A percentile compares a stretch with the other conserved stretches of the same genome.
phyloP scores from a whole-genome alignment of 1,284 basidiomycete genomes.

The Trichosporon sp. region DNA sequence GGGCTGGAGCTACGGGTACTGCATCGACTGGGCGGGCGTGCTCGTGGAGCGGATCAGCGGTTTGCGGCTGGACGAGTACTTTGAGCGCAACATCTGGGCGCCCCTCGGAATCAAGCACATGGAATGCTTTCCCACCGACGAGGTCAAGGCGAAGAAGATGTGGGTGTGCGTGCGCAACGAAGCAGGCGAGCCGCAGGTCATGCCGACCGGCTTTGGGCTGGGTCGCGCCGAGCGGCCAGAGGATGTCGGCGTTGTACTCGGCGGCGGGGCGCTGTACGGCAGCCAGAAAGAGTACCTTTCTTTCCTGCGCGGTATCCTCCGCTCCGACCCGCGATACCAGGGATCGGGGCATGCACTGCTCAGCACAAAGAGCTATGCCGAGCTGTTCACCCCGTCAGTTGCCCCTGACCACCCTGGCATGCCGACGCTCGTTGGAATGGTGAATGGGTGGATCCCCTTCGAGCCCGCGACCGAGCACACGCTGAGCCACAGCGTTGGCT shows the following conservation, averaged over 20 bases:
- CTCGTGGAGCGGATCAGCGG: conserved; percentile 25
- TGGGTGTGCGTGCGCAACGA: conserved; percentile 19
- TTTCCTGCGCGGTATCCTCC: conserved; percentile 41
- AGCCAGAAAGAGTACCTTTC: conserved; percentile 43
- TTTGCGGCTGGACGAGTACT: conserved; percentile 22
- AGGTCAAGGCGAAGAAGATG: conserved; percentile 20
- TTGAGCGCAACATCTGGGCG: conserved; percentile 40
- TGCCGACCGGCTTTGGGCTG: conserved; percentile 12
- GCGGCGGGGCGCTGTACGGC: conserved; percentile 47
- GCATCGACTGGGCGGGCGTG: conserved; percentile 27
- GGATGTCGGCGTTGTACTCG: conserved; percentile 31
- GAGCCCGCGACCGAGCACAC: conserved; percentile 23
- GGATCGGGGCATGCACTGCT: not conserved
- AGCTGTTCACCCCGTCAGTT: conserved; percentile 36
- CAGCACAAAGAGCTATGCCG: conserved; percentile 22
- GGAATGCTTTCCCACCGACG: conserved; percentile 24
- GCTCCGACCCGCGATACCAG: conserved; percentile 22
- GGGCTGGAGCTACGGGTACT: conserved; percentile 23
- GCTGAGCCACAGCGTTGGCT: conserved; percentile 28
- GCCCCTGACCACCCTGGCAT: conserved; percentile 23
- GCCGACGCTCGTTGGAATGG: conserved; percentile 24
- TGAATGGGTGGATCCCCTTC: conserved; percentile 21
- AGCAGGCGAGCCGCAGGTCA: conserved; percentile 16
- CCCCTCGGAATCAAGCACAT: conserved; percentile 38
- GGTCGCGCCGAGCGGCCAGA: conserved; percentile 6